A percentile compares a stretch with the other conserved stretches of the same genome.
phyloP scores from a whole-genome alignment of 2,329 filamentous ascomycete genomes.

The Fonsecaea pugnacius region DNA sequence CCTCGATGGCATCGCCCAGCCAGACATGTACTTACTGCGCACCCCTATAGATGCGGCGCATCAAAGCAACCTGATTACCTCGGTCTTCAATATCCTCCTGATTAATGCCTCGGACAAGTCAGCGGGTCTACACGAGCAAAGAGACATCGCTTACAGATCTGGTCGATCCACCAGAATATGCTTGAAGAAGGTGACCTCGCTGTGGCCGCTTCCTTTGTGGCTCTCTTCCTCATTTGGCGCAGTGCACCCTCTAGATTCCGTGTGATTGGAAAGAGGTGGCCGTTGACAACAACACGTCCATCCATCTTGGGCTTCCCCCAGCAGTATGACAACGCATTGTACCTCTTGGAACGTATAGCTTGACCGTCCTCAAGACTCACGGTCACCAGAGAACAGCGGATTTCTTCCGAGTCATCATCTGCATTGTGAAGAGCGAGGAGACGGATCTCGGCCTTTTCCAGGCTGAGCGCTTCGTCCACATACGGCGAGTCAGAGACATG shows the following conservation, averaged over 20 bases:
- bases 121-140: not conserved
- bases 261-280: slow-evolving; percentile 8
- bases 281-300: slow-evolving; percentile 8
- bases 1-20: slow-evolving; percentile 29
- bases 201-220: not conserved
- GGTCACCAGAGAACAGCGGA: slow-evolving; percentile 1
- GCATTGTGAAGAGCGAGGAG: slow-evolving; percentile 12
- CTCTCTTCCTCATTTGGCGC: slow-evolving; percentile 13
- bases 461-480: slow-evolving; percentile 12
- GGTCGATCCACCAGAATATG: slow-evolving; percentile 20
- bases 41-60: slow-evolving; percentile 30
- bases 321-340: slow-evolving; percentile 21
- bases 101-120: slow-evolving; percentile 25
- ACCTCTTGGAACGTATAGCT: slow-evolving; percentile 7
- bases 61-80: slow-evolving; percentile 27
- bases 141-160: slow-evolving; percentile 3
- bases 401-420: slow-evolving; percentile 7
- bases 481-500: slow-evolving; percentile 4
- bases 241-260: slow-evolving; percentile 13
- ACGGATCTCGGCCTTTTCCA: slow-evolving; percentile 12
- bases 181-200: not conserved
- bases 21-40: slow-evolving; percentile 31
- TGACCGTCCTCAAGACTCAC: slow-evolving; percentile 1
- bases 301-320: slow-evolving; percentile 18
- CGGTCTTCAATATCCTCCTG: slow-evolving; percentile 31